Percentiles rank a stretch among this genome's conserved stretches.
phyloP scores from a whole-genome alignment of 129 eudicot genomes.

The Lactuca saligna region DNA sequence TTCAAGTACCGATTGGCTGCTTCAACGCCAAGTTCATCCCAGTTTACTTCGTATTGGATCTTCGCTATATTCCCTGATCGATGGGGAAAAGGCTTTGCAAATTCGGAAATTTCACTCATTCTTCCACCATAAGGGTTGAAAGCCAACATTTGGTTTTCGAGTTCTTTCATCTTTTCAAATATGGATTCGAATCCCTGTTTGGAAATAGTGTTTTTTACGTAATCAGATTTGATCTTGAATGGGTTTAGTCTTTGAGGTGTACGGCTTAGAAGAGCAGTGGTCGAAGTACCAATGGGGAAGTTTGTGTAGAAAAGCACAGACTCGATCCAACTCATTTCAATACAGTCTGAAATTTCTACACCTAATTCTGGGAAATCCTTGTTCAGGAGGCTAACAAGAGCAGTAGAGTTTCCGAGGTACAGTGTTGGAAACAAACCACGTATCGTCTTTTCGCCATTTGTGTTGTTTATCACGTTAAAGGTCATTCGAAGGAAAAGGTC shows the following conservation, averaged over 20 bases:
- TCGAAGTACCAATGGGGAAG: slow-evolving; percentile 12
- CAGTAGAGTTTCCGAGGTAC: slow-evolving; percentile 23
- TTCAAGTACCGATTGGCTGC: slow-evolving; percentile 16
- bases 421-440: slow-evolving; percentile 13
- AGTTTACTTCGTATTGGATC: slow-evolving; percentile 27
- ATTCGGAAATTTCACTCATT: slow-evolving; percentile 29
- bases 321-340: slow-evolving; percentile 34
- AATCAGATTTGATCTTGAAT: slow-evolving; percentile 37
- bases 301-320: slow-evolving; percentile 21
- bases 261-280: slow-evolving; percentile 21
- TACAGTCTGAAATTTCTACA: slow-evolving; percentile 15
- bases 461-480: slow-evolving; percentile 12
- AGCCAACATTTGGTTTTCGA: not conserved
- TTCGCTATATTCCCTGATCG: slow-evolving; percentile 32
- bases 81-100: slow-evolving; percentile 36
- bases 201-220: not conserved
- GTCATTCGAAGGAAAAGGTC: slow-evolving; percentile 35
- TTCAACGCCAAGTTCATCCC: slow-evolving; percentile 26
- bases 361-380: slow-evolving; percentile 9
- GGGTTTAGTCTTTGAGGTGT: not conserved
- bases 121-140: slow-evolving; percentile 43
- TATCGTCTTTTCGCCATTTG: slow-evolving; percentile 5
- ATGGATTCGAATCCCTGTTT: not conserved
- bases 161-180: not conserved
- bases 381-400: slow-evolving; percentile 26